Evolutionary conservation across 1,284 basidiomycete genomes (phyloP).

Genomic region (Lentinula novae-zelandiae): DNA sequence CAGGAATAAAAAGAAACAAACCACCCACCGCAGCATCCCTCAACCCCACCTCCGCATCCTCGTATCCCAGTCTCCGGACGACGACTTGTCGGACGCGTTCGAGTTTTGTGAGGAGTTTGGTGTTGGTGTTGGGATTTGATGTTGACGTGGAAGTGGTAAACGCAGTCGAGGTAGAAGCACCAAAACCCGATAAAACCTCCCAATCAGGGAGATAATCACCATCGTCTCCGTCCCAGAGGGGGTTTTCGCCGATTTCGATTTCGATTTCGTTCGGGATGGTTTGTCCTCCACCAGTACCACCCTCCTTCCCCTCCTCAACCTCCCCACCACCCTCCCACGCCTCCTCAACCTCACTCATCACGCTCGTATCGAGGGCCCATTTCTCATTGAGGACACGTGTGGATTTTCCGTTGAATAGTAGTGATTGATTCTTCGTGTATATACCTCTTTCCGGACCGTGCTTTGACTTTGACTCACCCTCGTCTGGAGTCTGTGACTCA

Average conservation of each 20-base stretch:
- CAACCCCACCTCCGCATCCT: slow-evolving; percentile 49
- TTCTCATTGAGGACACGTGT: slow-evolving; percentile 77
- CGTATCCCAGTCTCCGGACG: slow-evolving; percentile 58
- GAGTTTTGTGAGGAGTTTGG: slow-evolving; percentile 33
- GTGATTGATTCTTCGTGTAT: slow-evolving; percentile 28
- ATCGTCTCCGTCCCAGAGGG: neutral
- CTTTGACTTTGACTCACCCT: no score
- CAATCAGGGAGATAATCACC: slow-evolving; percentile 30
- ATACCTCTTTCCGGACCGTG: no score
- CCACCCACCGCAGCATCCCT: slow-evolving; percentile 60
- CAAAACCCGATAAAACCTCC: slow-evolving; percentile 20
- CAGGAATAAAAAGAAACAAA: no score
- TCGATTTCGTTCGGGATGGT: neutral
- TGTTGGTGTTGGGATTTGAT: slow-evolving; percentile 18
- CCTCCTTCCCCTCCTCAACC: neutral
- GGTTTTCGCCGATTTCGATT: neutral
- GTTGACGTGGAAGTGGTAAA: slow-evolving; percentile 13
- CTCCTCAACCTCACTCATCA: slow-evolving; percentile 86
- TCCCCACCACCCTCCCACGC: slow-evolving; percentile 50
- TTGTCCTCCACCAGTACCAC: no score
- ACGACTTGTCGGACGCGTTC: slow-evolving; percentile 57
- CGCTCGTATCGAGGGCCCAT: slow-evolving; percentile 91
- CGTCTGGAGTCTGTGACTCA: no score
- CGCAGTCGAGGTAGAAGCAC: slow-evolving; percentile 22
- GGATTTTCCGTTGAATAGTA: slow-evolving; percentile 81